Base-by-base conservation (phyloP, 805 yeast genomes). In the Candida sanyiensis region DNA sequence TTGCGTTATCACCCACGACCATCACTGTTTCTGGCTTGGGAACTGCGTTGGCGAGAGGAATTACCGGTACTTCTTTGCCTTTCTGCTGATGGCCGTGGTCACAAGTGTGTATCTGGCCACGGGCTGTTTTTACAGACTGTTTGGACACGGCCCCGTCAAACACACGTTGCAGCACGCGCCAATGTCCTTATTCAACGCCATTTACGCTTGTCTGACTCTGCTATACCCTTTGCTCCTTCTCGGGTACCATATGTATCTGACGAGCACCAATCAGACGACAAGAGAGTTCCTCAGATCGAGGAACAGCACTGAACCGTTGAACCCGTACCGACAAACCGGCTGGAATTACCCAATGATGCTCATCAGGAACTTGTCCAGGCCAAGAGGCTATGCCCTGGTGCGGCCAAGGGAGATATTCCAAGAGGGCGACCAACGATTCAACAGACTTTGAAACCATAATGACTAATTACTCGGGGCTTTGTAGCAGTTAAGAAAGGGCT, bases 41-140 rank as follows among this genome's bases (percentile, higher is more conserved):
- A 83, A 78, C 48, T 85, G 95, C 55, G 70, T 85, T 29, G 95
- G 95, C 1, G 73, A 75, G 44, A 59, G 84, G 39, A 85, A 83
- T 51, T 83, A 83, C 56, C 60, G 74, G 46, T 78, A 69, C 57
- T 84, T 83, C 50, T 40, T 79, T 28, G 49, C 51, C 2, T 83
- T 78, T 47, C 52, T 83, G 27, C 24, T 70, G 1, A 61, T 65
- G 35, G 51, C 61, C 1, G 50, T 58, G 1, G 3, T 70, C 0
- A 39, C 63, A 1, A 53, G 66, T 10, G 28, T 55, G 1, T 56
- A 54, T 28, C 35, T 64, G 7, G 44, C 53, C 2, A 52, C 49
- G 1, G 44, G 62, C n/a, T 50, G 65, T 2, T 62, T 64, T 37
- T 63, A 59, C 35, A 61, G 57, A 35, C 27, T 64, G 3, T 47